A percentile compares a stretch with the other conserved stretches of the same genome.
Conservation (phyloP, 1,284 basidiomycete species). For the Sanghuangporus weigelae region DNA sequence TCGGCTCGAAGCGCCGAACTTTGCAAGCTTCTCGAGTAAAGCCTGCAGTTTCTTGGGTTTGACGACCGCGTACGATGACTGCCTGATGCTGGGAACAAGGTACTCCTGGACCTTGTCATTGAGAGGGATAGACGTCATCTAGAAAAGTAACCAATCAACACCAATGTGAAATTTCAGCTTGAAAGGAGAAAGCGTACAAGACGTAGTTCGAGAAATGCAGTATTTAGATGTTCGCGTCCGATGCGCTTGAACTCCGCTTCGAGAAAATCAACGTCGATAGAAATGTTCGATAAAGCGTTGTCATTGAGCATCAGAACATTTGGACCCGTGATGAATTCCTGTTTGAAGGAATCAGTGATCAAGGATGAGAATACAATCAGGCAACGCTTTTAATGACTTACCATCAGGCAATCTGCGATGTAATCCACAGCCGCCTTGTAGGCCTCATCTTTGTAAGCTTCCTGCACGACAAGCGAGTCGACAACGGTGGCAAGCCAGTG, state of each 20-base stretch:
- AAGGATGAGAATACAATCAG: neutral
- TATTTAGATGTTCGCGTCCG: conserved; percentile 62
- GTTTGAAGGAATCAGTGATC: conserved; percentile 11
- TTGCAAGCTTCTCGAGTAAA: conserved; percentile 77
- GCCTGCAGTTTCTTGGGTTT: conserved; percentile 72
- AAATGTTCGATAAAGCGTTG: conserved; percentile 77
- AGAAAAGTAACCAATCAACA: conserved; percentile 7
- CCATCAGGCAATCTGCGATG: conserved; percentile 85
- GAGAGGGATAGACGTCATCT: conserved; percentile 80
- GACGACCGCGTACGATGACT: conserved; percentile 66
- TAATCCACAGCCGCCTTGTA: conserved; percentile 84
- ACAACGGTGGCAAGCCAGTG: conserved; percentile 97
- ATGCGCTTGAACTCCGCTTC: conserved; percentile 76
- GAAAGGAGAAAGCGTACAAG: conserved; percentile 44
- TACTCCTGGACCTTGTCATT: conserved; percentile 74
- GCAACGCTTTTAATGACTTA: conserved; percentile 28
- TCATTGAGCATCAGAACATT: conserved; percentile 85
- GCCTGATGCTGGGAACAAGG: conserved; percentile 68
- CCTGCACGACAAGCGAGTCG: conserved; percentile 85
- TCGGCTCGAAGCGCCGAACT: conserved; percentile 57
- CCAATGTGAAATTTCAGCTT: neutral
- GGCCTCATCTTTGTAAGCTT: conserved; percentile 81
- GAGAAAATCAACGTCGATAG: conserved; percentile 81
- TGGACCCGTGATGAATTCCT: conserved; percentile 77
- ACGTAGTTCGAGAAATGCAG: conserved; percentile 80